Conservation (phyloP, 805 yeast genomes). For the Metschnikowia vanudenii region DNA sequence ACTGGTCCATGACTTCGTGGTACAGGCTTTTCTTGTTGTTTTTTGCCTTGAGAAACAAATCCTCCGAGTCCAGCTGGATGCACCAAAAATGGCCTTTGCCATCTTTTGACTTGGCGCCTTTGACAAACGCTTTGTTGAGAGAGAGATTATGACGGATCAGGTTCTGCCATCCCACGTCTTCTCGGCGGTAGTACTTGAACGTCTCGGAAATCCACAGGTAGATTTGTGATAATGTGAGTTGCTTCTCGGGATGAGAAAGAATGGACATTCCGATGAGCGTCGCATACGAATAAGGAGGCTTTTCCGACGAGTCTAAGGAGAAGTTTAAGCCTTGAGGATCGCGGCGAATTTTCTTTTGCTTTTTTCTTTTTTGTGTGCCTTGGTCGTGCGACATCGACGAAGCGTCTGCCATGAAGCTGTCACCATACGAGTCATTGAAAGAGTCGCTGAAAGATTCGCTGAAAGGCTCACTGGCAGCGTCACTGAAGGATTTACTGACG, state of each 20-base stretch:
- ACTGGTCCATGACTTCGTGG: slow-evolving; percentile 45
- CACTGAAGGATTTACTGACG: slow-evolving; percentile 6
- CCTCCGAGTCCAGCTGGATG: slow-evolving; percentile 78
- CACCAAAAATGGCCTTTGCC: slow-evolving; percentile 95
- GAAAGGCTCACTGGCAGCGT: slow-evolving; percentile 6
- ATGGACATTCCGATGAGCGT: slow-evolving; percentile 92
- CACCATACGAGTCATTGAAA: not conserved
- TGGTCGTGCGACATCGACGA: not conserved
- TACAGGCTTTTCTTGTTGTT: slow-evolving; percentile 44
- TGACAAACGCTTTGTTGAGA: slow-evolving; percentile 87
- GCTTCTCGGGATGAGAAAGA: slow-evolving; percentile 62
- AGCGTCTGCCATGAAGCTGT: not conserved
- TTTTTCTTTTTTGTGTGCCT: slow-evolving; percentile 19
- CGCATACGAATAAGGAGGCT: slow-evolving; percentile 95
- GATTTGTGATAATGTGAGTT: slow-evolving; percentile 58
- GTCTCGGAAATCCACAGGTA: slow-evolving; percentile 90
- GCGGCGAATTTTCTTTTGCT: slow-evolving; percentile 28
- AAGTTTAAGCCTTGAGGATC: slow-evolving; percentile 35
- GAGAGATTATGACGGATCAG: slow-evolving; percentile 93
- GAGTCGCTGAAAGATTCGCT: slow-evolving; percentile 2
- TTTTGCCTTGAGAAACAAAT: slow-evolving; percentile 69
- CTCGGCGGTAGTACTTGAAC: slow-evolving; percentile 75
- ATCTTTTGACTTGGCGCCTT: slow-evolving; percentile 86
- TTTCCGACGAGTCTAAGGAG: slow-evolving; percentile 54
- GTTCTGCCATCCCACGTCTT: slow-evolving; percentile 96